These are phyloP conservation scores for Globisporangium lucens DNA, from an alignment of 352 stramenopile species.

Conservation along the genomic window DNA sequence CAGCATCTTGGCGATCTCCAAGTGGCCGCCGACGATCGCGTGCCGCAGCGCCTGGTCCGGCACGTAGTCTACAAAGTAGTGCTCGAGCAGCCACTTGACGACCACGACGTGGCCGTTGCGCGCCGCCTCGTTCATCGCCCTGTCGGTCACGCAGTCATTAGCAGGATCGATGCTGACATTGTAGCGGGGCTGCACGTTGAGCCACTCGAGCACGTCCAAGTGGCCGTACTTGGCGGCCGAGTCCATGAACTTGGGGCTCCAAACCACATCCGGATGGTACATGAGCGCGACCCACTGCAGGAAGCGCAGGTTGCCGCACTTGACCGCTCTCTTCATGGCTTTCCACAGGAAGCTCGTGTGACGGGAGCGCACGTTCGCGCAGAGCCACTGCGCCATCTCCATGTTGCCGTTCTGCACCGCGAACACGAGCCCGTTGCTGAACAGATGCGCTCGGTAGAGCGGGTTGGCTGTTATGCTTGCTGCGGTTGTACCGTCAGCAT, in stretches of 20 bases:
- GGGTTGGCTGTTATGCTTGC: background rate
- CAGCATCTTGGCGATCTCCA: constrained; percentile 16
- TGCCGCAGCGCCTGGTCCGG: constrained; percentile 14
- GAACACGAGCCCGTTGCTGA: constrained; percentile 7
- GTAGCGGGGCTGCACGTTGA: constrained; percentile 8
- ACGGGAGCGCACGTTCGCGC: background rate
- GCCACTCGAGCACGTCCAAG: constrained; percentile 10
- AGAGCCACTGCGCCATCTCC: constrained; percentile 19
- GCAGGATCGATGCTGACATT: background rate
- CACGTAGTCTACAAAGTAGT: constrained; percentile 11
- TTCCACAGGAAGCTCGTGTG: constrained; percentile 17
- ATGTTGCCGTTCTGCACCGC: constrained; percentile 15
- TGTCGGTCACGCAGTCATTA: constrained; percentile 10
- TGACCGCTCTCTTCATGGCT: constrained; percentile 14
- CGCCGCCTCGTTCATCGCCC: constrained; percentile 13
- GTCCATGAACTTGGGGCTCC: constrained; percentile 15
- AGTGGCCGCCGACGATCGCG: constrained; percentile 16
- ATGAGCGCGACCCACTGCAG: constrained; percentile 12
- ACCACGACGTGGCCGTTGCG: constrained; percentile 9
- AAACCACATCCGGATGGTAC: constrained; percentile 4
- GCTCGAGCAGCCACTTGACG: constrained; percentile 10
- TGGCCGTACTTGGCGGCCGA: constrained; percentile 14
- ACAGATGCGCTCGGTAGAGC: constrained; percentile 13
- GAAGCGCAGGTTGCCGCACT: constrained; percentile 8
- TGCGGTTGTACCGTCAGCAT: background rate